Evolutionary conservation across 1,284 basidiomycete species (phyloP).

Genomic region (Melanopsichium pennsylvanicum): DNA sequence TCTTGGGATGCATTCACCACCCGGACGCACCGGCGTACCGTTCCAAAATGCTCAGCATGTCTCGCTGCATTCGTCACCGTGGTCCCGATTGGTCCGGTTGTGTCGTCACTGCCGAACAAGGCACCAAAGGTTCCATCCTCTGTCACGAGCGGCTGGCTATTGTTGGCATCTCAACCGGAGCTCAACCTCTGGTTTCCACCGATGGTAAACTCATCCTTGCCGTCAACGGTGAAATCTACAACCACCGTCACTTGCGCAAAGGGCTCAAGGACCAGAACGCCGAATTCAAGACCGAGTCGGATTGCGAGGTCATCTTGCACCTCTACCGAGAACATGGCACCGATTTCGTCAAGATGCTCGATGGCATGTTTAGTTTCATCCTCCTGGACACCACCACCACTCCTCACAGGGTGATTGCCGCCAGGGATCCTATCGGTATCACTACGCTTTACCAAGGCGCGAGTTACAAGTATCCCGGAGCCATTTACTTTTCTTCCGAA

Average conservation of each 20-base stretch:
- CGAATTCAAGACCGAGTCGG: conserved; percentile 95
- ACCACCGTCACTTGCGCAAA: conserved; percentile 85
- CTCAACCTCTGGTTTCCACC: conserved; percentile 89
- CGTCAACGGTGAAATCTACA: conserved; percentile 99
- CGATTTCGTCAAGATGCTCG: conserved; percentile 71
- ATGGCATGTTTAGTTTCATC: conserved; percentile 99
- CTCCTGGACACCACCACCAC: conserved; percentile 90
- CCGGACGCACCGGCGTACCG: conserved; percentile 63
- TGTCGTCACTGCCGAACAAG: conserved; percentile 56
- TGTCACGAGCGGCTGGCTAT: conserved; percentile 78
- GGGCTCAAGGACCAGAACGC: conserved; percentile 71
- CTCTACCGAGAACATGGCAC: conserved; percentile 66
- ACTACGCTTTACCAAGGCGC: conserved; percentile 98
- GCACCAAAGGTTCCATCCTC: conserved; percentile 61
- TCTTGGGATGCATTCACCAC: conserved; percentile 63
- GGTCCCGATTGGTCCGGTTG: conserved; percentile 66
- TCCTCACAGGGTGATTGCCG: conserved; percentile 89
- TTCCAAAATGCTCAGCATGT: conserved; percentile 63
- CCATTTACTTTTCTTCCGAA: conserved; percentile 92
- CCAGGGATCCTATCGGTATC: conserved; percentile 96
- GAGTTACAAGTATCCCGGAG: conserved; percentile 83
- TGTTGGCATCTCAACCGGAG: conserved; percentile 97
- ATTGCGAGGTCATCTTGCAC: conserved; percentile 93
- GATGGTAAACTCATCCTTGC: conserved; percentile 86
- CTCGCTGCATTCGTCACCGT: conserved; percentile 64